Evolutionary conservation across 768 basidiomycete genomes (phyloP).

Genomic region (Phlegmacium glaucopus): DNA sequence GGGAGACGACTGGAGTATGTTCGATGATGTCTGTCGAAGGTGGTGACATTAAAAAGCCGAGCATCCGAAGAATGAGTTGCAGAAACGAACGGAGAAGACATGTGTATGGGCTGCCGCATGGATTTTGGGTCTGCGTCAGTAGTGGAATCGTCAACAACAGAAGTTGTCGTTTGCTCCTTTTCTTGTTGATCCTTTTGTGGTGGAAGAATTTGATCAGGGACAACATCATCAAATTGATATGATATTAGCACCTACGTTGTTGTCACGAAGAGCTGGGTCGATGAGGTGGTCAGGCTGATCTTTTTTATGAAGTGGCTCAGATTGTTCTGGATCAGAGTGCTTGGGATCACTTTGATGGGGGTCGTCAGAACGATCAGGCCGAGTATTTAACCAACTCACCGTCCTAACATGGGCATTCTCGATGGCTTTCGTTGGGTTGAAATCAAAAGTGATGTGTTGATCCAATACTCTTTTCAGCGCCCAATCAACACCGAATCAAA

Average conservation of each 20-base stretch:
- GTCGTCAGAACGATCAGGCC: constrained; percentile 20
- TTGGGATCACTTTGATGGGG: constrained; percentile 22
- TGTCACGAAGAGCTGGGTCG: constrained; percentile 30
- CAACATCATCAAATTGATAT: too few relatives aligned
- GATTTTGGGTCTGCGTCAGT: constrained; percentile 11
- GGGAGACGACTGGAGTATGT: constrained; percentile 34
- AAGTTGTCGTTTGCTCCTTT: constrained; percentile 37
- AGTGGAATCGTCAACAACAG: constrained; percentile 11
- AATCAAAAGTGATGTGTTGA: constrained; percentile 6
- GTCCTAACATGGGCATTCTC: constrained; percentile 31
- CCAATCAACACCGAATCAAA: constrained; percentile 15
- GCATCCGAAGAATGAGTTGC: constrained; percentile 10
- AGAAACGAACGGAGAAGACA: constrained; percentile 28
- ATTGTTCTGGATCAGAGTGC: constrained; percentile 11
- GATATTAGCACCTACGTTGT: constrained; percentile 16
- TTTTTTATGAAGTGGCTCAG: constrained; percentile 3
- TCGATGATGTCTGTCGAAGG: constrained; percentile 25
- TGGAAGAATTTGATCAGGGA: constrained; percentile 13
- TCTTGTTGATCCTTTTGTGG: constrained; percentile 31
- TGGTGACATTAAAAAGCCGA: constrained; percentile 12
- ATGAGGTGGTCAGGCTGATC: constrained; percentile 19
- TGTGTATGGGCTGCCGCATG: constrained; percentile 26
- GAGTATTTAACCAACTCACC: constrained; percentile 28
- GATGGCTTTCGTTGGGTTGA: constrained; percentile 11
- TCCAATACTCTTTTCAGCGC: constrained; percentile 1